Percentiles rank a stretch among this genome's conserved stretches.
Conservation (phyloP, 1,139 yeast genomes). For the Casaregolazyma lundiana region DNA sequence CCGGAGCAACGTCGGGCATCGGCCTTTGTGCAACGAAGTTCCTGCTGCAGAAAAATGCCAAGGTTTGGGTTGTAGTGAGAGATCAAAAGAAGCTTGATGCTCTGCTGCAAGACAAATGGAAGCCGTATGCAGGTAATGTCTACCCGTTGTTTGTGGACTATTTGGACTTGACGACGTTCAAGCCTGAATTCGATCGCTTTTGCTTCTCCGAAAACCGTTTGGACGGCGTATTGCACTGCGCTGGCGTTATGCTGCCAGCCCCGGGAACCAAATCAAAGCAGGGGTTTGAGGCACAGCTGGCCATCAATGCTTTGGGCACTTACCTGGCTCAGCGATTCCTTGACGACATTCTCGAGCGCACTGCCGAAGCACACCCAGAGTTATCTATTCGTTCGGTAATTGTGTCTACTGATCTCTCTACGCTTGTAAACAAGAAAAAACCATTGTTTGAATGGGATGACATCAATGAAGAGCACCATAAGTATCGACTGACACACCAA, state of each 20-base stretch:
- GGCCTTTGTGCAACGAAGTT: constrained; percentile 41
- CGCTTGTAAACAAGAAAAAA: constrained; percentile 24
- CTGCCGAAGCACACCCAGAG: constrained; percentile 26
- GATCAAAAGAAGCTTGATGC: constrained; percentile 34
- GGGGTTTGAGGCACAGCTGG: constrained; percentile 46
- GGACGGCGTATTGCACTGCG: constrained; percentile 47
- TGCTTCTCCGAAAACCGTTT: constrained; percentile 30
- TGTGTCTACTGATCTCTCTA: constrained; percentile 31
- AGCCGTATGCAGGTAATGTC: constrained; percentile 19
- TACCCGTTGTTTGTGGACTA: constrained; percentile 35
- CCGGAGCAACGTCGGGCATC: constrained; percentile 48
- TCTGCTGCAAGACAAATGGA: constrained; percentile 28
- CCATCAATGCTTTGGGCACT: constrained; percentile 48
- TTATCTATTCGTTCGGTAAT: constrained; percentile 41
- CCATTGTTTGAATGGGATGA: constrained; percentile 41
- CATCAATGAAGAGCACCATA: constrained; percentile 20
- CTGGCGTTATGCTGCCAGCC: constrained; percentile 47
- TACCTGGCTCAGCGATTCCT: constrained; percentile 44
- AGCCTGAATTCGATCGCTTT: constrained; percentile 39
- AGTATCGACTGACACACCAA: constrained; percentile 1
- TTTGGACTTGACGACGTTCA: constrained; percentile 42
- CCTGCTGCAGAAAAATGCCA: constrained; percentile 42
- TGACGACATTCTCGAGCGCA: constrained; percentile 39
- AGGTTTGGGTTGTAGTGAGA: constrained; percentile 42
- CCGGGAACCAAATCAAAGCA: constrained; percentile 37